These are phyloP conservation scores for Chrysochromulina tobinii DNA, from an alignment of 78 protist genomes.

Conservation along the genomic window DNA sequence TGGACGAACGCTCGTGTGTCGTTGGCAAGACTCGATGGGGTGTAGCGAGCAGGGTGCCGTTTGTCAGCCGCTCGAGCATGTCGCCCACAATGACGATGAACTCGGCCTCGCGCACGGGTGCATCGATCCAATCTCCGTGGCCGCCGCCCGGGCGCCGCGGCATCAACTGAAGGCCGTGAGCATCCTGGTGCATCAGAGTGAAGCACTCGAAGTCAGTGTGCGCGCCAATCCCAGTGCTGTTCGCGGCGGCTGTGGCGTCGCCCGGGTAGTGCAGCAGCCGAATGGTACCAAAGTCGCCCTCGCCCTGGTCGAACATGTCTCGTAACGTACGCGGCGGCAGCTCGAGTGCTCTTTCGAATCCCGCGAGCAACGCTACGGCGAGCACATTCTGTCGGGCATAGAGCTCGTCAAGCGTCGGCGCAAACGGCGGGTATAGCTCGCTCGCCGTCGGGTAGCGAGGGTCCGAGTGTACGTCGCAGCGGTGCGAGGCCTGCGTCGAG, in stretches of 20 bases:
- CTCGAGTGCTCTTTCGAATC: background rate
- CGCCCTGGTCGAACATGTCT: background rate
- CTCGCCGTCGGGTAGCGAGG: background rate
- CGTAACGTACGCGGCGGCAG: background rate
- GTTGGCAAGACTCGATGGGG: background rate
- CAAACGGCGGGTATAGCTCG: background rate
- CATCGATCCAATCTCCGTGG: too few species aligned
- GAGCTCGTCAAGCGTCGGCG: background rate
- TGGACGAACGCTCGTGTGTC: background rate
- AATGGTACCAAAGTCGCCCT: background rate
- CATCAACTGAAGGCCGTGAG: conserved; percentile 14
- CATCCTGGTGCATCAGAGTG: conserved; percentile 36
- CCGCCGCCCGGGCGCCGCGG: background rate
- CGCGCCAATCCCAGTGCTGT: background rate
- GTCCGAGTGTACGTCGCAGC: too few species aligned
- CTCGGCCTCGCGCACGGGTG: background rate
- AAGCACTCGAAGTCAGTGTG: conserved; percentile 25
- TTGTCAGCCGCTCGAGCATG: background rate
- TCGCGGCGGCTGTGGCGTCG: background rate
- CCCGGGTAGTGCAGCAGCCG: conserved; percentile 27
- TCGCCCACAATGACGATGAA: conserved; percentile 21
- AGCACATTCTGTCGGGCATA: background rate
- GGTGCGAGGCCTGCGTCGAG: too few species aligned
- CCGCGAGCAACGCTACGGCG: background rate
- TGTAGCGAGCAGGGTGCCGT: background rate